A percentile compares a stretch with the other conserved stretches of the same genome.
These are phyloP conservation scores for Cladochytrium replicatum DNA, from an alignment of 192 early-diverging fungal species.

Conservation along the genomic window DNA sequence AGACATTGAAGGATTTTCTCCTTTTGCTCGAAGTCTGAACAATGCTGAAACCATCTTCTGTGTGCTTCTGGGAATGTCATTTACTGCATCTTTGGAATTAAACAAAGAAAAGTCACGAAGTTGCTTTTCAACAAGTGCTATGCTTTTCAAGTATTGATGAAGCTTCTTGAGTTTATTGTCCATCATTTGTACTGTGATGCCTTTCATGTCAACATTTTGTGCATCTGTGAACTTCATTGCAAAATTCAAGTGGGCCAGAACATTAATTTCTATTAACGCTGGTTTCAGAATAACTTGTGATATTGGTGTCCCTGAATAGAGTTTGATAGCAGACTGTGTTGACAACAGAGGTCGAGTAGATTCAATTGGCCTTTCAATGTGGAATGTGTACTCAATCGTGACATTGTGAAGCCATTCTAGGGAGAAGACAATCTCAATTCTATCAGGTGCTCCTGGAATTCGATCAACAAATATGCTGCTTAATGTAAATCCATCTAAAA, in stretches of 20 bases:
- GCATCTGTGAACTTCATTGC: constrained; percentile 36
- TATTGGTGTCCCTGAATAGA: no score
- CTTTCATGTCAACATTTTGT: constrained; percentile 21
- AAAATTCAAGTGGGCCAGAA: constrained; percentile 39
- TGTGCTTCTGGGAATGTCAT: constrained; percentile 27
- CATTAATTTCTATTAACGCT: constrained; percentile 35
- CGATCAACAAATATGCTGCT: constrained; percentile 14
- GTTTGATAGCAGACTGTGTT: background rate
- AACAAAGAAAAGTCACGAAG: constrained; percentile 2
- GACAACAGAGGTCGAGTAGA: background rate
- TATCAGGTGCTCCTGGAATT: constrained; percentile 3
- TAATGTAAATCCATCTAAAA: constrained; percentile 38
- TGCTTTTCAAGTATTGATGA: constrained; percentile 15
- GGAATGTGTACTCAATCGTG: constrained; percentile 36
- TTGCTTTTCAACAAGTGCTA: background rate
- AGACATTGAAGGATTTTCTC: background rate
- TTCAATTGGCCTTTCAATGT: constrained; percentile 4
- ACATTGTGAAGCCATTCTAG: constrained; percentile 35
- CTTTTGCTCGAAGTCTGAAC: background rate
- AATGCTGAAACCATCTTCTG: constrained; percentile 30
- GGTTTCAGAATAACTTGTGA: no score
- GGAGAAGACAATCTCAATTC: constrained; percentile 34
- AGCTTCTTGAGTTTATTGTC: constrained; percentile 27
- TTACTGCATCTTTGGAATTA: constrained; percentile 14
- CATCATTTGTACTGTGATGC: background rate